phyloP scores from a whole-genome alignment of 805 yeast genomes.

The Starmera caribaea region DNA sequence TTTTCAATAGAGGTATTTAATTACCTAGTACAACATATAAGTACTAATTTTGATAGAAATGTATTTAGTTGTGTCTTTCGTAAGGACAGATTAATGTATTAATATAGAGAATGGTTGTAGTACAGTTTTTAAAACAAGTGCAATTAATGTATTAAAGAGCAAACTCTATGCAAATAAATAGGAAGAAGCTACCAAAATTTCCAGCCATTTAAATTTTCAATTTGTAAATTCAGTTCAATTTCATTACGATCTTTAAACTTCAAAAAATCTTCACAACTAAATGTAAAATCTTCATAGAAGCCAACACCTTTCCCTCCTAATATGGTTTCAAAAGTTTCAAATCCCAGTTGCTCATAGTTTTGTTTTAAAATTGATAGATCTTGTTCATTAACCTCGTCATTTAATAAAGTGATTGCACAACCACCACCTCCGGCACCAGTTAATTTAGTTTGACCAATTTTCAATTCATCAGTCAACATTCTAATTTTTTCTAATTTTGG shows the following conservation, averaged over 20 bases:
- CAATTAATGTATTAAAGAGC: too few relatives aligned
- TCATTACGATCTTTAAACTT: conserved; percentile 31
- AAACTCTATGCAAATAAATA: too few relatives aligned
- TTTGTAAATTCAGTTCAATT: conserved; percentile 39
- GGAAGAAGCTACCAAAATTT: conserved; percentile 44
- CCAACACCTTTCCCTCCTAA: conserved; percentile 92
- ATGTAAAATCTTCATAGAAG: conserved; percentile 14
- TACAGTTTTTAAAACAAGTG: too few relatives aligned
- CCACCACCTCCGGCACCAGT: conserved; percentile 99
- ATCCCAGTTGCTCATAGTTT: conserved; percentile 39
- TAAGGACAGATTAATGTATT: too few relatives aligned
- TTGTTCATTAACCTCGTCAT: conserved; percentile 24
- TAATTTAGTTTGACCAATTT: conserved; percentile 80
- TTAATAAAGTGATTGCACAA: conserved; percentile 82
- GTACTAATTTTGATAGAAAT: not conserved
- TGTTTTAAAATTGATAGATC: conserved; percentile 25
- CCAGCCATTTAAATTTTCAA: conserved; percentile 37
- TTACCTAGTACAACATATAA: not conserved
- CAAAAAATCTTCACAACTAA: conserved; percentile 26
- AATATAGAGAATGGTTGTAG: too few relatives aligned
- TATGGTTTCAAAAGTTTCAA: conserved; percentile 66
- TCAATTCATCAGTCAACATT: conserved; percentile 48
- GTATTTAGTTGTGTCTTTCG: too few relatives aligned
- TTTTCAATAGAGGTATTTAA: conserved; percentile 91
- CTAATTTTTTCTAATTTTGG: conserved; percentile 78